Evolutionary conservation across 2,329 filamentous ascomycete genomes (phyloP), one percentile per base, ranked within the genome.

Genomic region (Aspergillus pseudoviridinutans): DNA sequence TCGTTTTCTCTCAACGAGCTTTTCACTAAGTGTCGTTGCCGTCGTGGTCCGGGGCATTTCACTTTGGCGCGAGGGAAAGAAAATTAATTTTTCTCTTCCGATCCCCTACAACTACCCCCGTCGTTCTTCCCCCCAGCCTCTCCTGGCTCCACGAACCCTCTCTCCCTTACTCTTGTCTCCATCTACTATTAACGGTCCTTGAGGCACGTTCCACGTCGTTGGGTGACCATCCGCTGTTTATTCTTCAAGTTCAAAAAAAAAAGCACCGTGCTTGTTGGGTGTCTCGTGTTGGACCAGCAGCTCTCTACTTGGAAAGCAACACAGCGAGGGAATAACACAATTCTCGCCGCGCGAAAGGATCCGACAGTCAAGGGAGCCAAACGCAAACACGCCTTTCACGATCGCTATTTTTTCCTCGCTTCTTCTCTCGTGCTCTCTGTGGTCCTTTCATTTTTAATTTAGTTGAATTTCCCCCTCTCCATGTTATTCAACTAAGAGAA

Each of bases 11-110:
- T 57, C 68, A 74, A 76, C 77, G 77, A 79, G 76, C 77, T 79
- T 79, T 79, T 79, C 74, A 78, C 76, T 79, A 79, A 79, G 77
- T 76, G 72, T 79, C 76, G 77, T 79, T 77, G 70, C 65, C 64
- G 58, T 66, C 59, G 64, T 71, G 62, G 62, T 58, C 60, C 57
- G 58, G 64, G 61, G 62, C 58, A 57, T 62, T 66, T 61, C 50
- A 63, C 61, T 62, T 67, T 56, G 60, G 64, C 65, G 62, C 62
- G 67, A 66, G 69, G 63, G 47, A 55, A 55, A 58, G 44, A n/a
- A 50, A 53, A 49, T 41, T 46, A 41, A 59, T 55, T 56, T 17
- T 54, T 53, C 51, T 52, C 42, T 41, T 53, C 57, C 46, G 50
- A 29, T 38, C 51, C 47, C 38, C 44, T 24, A 47, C 22, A 54